These are phyloP conservation scores for Puccinellia tenuiflora DNA, from an alignment of 176 grass and related monocot species.

Conservation along the genomic window DNA sequence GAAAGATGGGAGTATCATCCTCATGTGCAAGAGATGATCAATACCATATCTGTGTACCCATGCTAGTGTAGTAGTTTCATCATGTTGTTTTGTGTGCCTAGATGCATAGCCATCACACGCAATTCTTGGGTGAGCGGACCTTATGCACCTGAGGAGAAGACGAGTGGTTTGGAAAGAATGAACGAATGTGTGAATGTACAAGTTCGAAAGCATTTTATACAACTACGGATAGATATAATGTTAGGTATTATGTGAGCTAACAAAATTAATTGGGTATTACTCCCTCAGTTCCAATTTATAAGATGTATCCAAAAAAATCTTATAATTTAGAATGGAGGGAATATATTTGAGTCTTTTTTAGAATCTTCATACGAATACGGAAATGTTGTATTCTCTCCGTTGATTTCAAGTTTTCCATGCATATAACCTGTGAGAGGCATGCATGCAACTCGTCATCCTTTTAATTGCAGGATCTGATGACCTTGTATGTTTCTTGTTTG, in stretches of 20 bases:
- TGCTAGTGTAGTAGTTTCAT: conserved; percentile 37
- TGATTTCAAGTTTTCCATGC: not conserved
- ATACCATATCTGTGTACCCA: conserved; percentile 31
- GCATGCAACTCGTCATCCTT: not conserved
- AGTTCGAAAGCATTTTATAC: not conserved
- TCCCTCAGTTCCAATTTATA: too few relatives aligned
- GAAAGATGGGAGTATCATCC: conserved; percentile 38
- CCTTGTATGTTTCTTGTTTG: conserved; percentile 36
- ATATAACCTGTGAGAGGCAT: not conserved
- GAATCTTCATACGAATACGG: too few relatives aligned
- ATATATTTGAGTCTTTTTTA: too few relatives aligned
- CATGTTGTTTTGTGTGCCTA: conserved; percentile 23
- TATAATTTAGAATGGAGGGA: too few relatives aligned
- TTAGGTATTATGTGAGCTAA: not conserved
- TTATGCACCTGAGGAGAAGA: not conserved
- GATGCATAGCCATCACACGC: not conserved
- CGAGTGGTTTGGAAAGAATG: not conserved
- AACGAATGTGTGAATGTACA: not conserved
- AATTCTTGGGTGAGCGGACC: not conserved
- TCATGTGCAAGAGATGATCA: conserved; percentile 28
- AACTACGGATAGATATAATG: not conserved
- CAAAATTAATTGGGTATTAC: too few relatives aligned
- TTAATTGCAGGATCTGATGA: not conserved
- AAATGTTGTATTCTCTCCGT: too few relatives aligned
- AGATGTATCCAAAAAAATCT: too few relatives aligned